Base-by-base conservation (phyloP, 192 early-diverging fungal species). In the Cetraspora pellucida region DNA sequence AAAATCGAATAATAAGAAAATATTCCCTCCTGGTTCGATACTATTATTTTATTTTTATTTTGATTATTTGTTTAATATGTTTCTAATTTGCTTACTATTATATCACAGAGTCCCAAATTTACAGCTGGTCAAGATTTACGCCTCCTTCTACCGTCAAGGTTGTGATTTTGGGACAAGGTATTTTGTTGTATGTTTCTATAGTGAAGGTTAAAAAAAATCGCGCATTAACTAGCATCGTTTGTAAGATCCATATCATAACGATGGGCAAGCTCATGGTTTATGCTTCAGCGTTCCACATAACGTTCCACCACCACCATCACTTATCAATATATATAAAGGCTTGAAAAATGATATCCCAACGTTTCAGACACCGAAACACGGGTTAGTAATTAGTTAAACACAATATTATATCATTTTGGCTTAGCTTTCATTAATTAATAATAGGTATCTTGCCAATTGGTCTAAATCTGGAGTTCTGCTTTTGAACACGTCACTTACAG, bases 141-240 rank as follows among this genome's bases (percentile, higher is more conserved):
- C 91, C 92, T 25, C 83, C 92, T 5, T 77, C 79, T 10, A 77
- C 83, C 2, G 91, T 98, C 30, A 87, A 87, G 47, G 93, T 97
- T 27, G 96, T 98, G 25, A 96, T 98, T 55, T 75, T 98, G 63
- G 97, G 97, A 7, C 97, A 98, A 89, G 94, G 93, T 89, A 14
- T 37, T 31, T 71, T 27, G 9, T 54, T 16, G 9, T 25, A 9
- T 49, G 28, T 25, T n/a, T 27, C 28, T 8, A 25, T 17, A 17
- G 50, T 54, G 5, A 14, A 54, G 16, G 13, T 54, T 54, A 54
- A 54, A 54, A 19, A 54, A 54, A 54, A 54, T 37, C 55, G 9
- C 17, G 30, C 25, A 60, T 72, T 59, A 47, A 46, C 21, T 68
- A 43, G 28, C 50, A 27, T 52, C 25, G 10, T 52, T 78, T 67